Percentiles rank a stretch among this genome's conserved stretches.
These are phyloP conservation scores for Lenzites betulinus DNA, from an alignment of 768 basidiomycete species.

Conservation along the genomic window DNA sequence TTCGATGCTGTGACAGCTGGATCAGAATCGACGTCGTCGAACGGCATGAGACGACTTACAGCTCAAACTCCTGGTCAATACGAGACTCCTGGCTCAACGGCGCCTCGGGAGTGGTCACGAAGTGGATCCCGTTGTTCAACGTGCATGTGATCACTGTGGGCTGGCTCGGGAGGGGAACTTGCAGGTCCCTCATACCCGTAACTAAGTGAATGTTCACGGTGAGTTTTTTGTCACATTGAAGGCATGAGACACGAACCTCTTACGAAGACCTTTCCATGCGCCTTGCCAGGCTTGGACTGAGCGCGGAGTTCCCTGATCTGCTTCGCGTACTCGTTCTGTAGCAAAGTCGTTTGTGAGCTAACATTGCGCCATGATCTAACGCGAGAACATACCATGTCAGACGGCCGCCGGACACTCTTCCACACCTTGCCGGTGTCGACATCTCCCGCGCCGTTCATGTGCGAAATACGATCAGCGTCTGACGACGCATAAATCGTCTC, in stretches of 20 bases:
- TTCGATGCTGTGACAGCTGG: constrained; percentile 62
- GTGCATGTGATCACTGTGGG: constrained; percentile 80
- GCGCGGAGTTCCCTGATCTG: constrained; percentile 82
- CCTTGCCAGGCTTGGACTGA: constrained; percentile 76
- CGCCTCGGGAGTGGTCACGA: constrained; percentile 85
- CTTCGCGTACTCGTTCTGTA: constrained; percentile 89
- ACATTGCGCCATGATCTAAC: not conserved
- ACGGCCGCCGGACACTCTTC: constrained; percentile 85
- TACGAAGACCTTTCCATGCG: constrained; percentile 92
- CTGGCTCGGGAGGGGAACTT: constrained; percentile 78
- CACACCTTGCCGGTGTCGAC: constrained; percentile 82
- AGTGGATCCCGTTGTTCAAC: constrained; percentile 96
- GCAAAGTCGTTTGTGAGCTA: not conserved
- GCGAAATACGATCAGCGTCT: constrained; percentile 69
- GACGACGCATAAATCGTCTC: constrained; percentile 76
- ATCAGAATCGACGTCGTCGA: not conserved
- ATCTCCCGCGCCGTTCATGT: constrained; percentile 76
- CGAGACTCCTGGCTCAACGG: constrained; percentile 56
- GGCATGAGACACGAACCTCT: constrained; percentile 57
- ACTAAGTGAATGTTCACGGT: constrained; percentile 49
- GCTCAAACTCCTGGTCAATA: constrained; percentile 88
- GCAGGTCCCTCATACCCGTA: constrained; percentile 68
- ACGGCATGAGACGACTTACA: constrained; percentile 51
- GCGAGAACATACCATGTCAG: constrained; percentile 75
- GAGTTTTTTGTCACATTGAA: constrained; percentile 10